These are phyloP conservation scores for Cryptococcus deneoformans DNA, from an alignment of 1,284 basidiomycete species.

Conservation along the genomic window DNA sequence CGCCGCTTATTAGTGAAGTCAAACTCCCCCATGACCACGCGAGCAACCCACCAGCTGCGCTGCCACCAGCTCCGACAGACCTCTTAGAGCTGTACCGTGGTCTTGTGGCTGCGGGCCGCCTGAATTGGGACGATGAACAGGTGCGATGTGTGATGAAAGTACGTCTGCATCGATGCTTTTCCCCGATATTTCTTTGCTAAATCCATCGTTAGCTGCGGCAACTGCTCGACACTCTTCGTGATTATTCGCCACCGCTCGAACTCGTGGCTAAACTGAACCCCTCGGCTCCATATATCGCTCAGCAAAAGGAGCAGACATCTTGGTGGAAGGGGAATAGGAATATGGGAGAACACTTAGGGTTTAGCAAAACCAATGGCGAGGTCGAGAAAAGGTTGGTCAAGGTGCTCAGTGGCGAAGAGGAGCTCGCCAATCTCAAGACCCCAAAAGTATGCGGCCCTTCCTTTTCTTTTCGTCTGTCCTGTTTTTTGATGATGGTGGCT, in stretches of 20 bases:
- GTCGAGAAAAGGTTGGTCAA: slow-evolving; percentile 51
- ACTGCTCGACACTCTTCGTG: slow-evolving; percentile 33
- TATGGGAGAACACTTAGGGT: slow-evolving; percentile 4
- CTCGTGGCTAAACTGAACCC: slow-evolving; percentile 41
- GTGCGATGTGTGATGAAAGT: slow-evolving; percentile 64
- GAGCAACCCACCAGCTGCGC: no score
- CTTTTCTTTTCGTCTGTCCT: no score
- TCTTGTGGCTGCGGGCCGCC: slow-evolving; percentile 55
- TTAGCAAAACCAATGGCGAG: no score
- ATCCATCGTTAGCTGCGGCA: slow-evolving; percentile 36
- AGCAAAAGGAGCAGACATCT: slow-evolving; percentile 3
- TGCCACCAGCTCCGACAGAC: slow-evolving; percentile 40
- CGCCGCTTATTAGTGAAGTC: no score
- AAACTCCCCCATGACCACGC: no score
- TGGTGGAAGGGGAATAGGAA: slow-evolving; percentile 27
- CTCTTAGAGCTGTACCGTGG: slow-evolving; percentile 55
- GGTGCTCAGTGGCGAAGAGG: slow-evolving; percentile 59
- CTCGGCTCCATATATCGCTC: slow-evolving; percentile 23
- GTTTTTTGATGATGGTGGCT: not conserved
- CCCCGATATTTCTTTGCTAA: no score
- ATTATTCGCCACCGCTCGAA: slow-evolving; percentile 45
- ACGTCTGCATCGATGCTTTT: slow-evolving; percentile 11
- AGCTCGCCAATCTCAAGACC: slow-evolving; percentile 57
- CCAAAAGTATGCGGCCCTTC: slow-evolving; percentile 53
- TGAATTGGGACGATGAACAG: slow-evolving; percentile 64